Evolutionary conservation across 306 rosid genomes (phyloP).

Genomic region (Amphicarpaea edgeworthii): DNA sequence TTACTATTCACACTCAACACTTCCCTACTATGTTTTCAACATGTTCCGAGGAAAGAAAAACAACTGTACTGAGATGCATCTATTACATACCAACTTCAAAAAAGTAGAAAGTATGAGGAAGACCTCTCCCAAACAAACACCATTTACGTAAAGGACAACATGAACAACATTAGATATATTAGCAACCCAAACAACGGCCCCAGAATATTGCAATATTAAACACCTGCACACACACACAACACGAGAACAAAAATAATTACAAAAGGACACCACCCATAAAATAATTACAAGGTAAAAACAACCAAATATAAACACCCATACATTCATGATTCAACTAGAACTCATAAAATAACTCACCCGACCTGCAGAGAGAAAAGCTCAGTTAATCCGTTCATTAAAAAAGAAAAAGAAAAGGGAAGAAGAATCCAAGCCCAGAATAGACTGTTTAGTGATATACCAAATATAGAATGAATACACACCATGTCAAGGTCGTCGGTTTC

Average conservation of each 20-base stretch:
- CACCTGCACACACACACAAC: neutral
- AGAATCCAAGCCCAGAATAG: neutral
- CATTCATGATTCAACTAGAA: neutral
- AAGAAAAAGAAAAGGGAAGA: neutral
- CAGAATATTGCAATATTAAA: neutral
- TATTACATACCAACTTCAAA: neutral
- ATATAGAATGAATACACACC: conserved; percentile 52
- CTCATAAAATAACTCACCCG: neutral
- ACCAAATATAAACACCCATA: neutral
- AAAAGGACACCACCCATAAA: neutral
- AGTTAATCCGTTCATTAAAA: neutral
- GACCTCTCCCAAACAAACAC: neutral
- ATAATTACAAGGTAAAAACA: neutral
- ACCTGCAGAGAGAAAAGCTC: neutral
- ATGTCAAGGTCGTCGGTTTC: conserved; percentile 60
- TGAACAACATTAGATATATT: neutral
- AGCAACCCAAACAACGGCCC: conserved; percentile 3
- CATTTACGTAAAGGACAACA: neutral
- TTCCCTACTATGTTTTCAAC: neutral
- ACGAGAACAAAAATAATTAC: neutral
- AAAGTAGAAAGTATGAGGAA: neutral
- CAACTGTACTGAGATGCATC: neutral
- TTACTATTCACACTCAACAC: conserved; percentile 21
- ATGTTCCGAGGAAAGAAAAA: neutral
- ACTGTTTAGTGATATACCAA: no score